Evolutionary conservation across 306 rosid species (phyloP).

Genomic region (Rosa chinensis): DNA sequence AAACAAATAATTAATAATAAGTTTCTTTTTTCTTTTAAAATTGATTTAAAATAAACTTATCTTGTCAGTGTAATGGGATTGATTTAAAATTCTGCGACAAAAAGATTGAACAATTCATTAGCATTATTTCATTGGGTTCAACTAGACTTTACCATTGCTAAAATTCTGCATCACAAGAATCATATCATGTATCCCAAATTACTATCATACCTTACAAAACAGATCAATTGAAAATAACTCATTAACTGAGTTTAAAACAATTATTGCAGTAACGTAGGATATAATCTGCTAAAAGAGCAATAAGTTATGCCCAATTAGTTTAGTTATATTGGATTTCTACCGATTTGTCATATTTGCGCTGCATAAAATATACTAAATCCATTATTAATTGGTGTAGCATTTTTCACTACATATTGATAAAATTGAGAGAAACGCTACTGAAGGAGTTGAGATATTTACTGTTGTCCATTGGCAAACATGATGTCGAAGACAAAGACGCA

Average conservation of each 20-base stretch:
- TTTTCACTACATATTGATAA: background rate
- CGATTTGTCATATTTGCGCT: background rate
- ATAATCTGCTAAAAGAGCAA: background rate
- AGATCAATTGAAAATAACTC: background rate
- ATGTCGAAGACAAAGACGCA: constrained; percentile 83
- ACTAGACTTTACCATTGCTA: no score
- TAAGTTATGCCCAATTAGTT: background rate
- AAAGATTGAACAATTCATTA: background rate
- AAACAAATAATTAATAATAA: no score
- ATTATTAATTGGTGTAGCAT: background rate
- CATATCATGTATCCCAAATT: background rate
- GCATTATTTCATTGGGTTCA: background rate
- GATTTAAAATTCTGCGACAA: background rate
- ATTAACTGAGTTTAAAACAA: background rate
- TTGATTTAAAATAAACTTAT: no score
- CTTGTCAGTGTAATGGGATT: background rate
- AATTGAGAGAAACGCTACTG: background rate
- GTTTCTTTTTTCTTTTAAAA: no score
- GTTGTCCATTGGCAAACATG: constrained; percentile 83
- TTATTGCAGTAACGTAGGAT: background rate
- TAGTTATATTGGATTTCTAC: background rate
- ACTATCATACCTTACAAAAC: background rate
- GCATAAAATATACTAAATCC: background rate
- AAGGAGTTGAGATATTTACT: constrained; percentile 51
- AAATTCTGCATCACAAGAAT: background rate